phyloP scores from a whole-genome alignment of 139 green algal species.

The Coelastrella sp. region DNA sequence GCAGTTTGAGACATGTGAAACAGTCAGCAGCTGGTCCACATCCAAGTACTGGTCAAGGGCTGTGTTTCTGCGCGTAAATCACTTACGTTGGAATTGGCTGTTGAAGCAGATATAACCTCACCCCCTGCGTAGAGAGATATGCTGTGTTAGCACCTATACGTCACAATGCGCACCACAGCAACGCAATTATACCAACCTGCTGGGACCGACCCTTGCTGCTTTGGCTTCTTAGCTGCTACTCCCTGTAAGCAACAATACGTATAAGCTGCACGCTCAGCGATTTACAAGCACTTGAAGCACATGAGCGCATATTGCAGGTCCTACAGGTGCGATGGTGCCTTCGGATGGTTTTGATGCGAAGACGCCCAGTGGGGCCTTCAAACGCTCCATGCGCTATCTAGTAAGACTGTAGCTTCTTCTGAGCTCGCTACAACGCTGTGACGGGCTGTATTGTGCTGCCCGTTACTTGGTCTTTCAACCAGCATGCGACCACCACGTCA shows the following conservation, averaged over 20 bases:
- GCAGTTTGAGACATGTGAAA: not conserved
- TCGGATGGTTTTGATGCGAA: slow-evolving; percentile 44
- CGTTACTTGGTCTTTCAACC: slow-evolving; percentile 9
- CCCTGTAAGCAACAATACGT: slow-evolving; percentile 7
- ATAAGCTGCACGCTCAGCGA: not conserved
- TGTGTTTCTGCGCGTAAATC: not conserved
- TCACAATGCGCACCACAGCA: not conserved
- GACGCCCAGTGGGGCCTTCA: slow-evolving; percentile 46
- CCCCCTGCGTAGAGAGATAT: slow-evolving; percentile 13
- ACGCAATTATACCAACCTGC: slow-evolving; percentile 17
- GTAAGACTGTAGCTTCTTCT: not conserved
- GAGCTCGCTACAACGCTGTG: not conserved
- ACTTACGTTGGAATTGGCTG: slow-evolving; percentile 37
- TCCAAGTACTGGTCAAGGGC: not conserved
- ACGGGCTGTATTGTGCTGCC: not conserved
- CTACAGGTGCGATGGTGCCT: slow-evolving; percentile 33
- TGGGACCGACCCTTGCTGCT: slow-evolving; percentile 36
- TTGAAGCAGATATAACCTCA: slow-evolving; percentile 42
- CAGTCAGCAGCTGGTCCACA: not conserved
- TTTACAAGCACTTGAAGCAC: not conserved
- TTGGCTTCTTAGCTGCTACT: slow-evolving; percentile 45
- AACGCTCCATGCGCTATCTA: slow-evolving; percentile 37
- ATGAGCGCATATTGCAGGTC: not conserved
- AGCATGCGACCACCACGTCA: not conserved
- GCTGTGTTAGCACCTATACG: not conserved